Evolutionary conservation across 129 eudicot species (phyloP).

Genomic region (Centrapalus pauciflorus): DNA sequence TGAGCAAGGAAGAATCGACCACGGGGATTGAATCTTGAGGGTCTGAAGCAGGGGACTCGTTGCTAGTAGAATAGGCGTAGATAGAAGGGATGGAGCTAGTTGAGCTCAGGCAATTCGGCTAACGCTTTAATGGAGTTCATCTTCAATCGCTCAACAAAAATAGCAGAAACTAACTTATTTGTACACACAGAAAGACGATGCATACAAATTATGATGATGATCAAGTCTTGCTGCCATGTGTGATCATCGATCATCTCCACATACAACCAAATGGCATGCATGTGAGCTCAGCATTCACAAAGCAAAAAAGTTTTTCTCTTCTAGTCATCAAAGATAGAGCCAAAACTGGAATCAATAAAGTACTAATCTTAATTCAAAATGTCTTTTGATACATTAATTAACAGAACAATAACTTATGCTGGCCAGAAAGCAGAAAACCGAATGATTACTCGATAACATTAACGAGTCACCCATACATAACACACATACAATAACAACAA

Average conservation of each 20-base stretch:
- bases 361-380: too few species aligned
- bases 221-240: neutral
- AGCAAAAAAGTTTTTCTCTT: neutral
- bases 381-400: too few species aligned
- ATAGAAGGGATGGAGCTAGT: slow-evolving; percentile 48
- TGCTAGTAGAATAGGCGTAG: slow-evolving; percentile 29
- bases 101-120: slow-evolving; percentile 47
- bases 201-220: neutral
- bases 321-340: slow-evolving; percentile 13
- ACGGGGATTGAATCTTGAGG: slow-evolving; percentile 40
- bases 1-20: slow-evolving; percentile 50
- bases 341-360: too few species aligned
- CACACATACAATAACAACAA: too few species aligned
- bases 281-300: neutral
- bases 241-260: neutral
- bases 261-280: too few species aligned
- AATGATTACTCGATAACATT: slow-evolving; percentile 20
- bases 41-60: slow-evolving; percentile 26
- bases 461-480: too few species aligned
- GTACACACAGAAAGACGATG: neutral
- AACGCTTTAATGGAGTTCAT: slow-evolving; percentile 39
- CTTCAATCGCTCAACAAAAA: neutral
- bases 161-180: neutral
- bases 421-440: slow-evolving; percentile 9
- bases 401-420: too few species aligned